These are phyloP conservation scores for Gloeostereum incarnatum DNA, from an alignment of 768 basidiomycete species.

Conservation along the genomic window DNA sequence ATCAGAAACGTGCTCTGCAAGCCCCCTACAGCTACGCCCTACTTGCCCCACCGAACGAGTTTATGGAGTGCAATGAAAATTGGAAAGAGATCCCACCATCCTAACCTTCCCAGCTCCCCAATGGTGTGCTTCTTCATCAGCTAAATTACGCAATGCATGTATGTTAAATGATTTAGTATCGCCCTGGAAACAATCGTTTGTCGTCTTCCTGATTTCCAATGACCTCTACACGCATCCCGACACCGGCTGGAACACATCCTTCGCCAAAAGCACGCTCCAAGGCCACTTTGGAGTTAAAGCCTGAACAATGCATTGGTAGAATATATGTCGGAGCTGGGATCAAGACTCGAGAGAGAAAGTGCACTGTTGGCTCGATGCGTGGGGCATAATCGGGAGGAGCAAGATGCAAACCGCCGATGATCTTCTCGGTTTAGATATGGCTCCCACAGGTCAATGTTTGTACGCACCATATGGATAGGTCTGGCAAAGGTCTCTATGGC, in stretches of 20 bases:
- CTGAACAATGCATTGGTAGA: constrained; percentile 81
- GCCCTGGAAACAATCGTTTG: constrained; percentile 20
- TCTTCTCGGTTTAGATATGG: constrained; percentile 22
- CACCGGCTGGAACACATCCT: constrained; percentile 70
- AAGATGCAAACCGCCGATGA: constrained; percentile 81
- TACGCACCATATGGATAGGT: constrained; percentile 66
- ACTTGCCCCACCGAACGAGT: no score
- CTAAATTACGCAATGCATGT: no score
- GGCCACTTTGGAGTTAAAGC: constrained; percentile 68
- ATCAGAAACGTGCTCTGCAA: no score
- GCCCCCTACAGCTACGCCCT: no score
- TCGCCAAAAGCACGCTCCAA: constrained; percentile 63
- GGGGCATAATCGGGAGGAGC: constrained; percentile 55
- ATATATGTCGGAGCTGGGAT: constrained; percentile 59
- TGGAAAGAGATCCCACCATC: no score
- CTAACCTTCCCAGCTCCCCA: no score
- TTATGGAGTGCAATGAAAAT: no score
- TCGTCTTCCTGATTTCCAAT: constrained; percentile 37
- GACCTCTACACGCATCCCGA: constrained; percentile 58
- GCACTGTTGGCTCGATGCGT: constrained; percentile 60
- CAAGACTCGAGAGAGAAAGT: constrained; percentile 56
- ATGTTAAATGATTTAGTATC: no score
- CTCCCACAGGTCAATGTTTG: constrained; percentile 1
- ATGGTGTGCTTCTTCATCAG: no score
- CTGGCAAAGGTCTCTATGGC: constrained; percentile 51